Conservation (phyloP, 305 asterid genomes). For the Solanum hybrid region DNA sequence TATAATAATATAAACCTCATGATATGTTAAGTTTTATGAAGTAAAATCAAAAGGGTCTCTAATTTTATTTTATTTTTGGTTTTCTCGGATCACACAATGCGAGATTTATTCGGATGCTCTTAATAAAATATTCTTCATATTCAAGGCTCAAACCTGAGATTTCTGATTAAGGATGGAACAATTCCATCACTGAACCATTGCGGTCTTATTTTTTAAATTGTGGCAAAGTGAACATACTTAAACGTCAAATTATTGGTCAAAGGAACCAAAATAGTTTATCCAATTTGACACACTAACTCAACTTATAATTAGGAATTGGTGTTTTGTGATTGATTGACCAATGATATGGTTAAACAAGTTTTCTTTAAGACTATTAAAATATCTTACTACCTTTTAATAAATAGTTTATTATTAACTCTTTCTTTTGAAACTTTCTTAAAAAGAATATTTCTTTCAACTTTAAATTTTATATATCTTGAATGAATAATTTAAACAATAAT, state of each 20-base stretch:
- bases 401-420: background rate
- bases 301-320: background rate
- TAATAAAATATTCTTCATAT: too few species aligned
- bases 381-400: background rate
- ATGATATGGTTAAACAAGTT: background rate
- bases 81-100: too few species aligned
- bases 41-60: too few species aligned
- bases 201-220: background rate
- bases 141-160: too few species aligned
- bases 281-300: background rate
- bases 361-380: background rate
- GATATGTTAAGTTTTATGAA: too few species aligned
- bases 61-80: too few species aligned
- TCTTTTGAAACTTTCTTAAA: background rate
- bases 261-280: background rate
- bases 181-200: too few species aligned
- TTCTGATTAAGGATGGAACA: too few species aligned
- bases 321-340: background rate
- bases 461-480: background rate
- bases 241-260: background rate
- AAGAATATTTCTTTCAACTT: background rate
- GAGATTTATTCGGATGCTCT: accelerated
- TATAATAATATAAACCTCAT: too few species aligned
- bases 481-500: background rate
- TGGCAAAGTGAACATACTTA: background rate